A percentile compares a stretch with the other conserved stretches of the same genome.
Conservation (phyloP, 345 rosid species). For the Salix viminalis region DNA sequence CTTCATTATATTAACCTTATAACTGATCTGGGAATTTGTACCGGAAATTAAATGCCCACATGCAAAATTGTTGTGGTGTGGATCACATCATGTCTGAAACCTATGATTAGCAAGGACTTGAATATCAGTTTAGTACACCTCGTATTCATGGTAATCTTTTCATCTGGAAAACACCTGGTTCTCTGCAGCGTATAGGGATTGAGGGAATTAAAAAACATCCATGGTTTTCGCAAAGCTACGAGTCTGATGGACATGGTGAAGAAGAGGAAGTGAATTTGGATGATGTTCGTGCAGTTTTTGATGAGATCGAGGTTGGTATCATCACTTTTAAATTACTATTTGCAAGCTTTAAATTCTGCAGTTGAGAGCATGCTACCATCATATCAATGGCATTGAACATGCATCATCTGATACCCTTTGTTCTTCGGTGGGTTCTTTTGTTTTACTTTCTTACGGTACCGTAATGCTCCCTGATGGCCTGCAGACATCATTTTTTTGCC, state of each 20-base stretch:
- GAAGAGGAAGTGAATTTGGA: slow-evolving; percentile 68
- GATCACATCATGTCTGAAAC: neutral
- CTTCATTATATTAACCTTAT: slow-evolving; percentile 5
- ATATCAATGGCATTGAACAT: neutral
- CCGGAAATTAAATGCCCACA: neutral
- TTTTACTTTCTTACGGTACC: neutral
- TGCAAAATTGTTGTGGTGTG: neutral
- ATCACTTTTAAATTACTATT: slow-evolving; percentile 7
- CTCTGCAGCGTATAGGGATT: slow-evolving; percentile 66
- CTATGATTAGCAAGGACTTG: neutral
- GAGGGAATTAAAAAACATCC: slow-evolving; percentile 54
- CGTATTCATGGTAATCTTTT: neutral
- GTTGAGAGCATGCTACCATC: neutral
- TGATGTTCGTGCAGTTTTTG: slow-evolving; percentile 73
- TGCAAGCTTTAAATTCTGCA: neutral
- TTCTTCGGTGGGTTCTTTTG: neutral
- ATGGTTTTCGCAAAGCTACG: slow-evolving; percentile 64
- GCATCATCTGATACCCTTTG: neutral
- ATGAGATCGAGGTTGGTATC: slow-evolving; percentile 68
- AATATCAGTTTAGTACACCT: neutral
- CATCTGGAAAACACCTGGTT: slow-evolving; percentile 16
- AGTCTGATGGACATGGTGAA: slow-evolving; percentile 46
- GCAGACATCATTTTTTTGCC: neutral
- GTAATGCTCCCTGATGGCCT: neutral
- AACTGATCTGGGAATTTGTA: neutral